Evolutionary conservation across 352 stramenopile genomes (phyloP).

Genomic region (Pythium monospermum): DNA sequence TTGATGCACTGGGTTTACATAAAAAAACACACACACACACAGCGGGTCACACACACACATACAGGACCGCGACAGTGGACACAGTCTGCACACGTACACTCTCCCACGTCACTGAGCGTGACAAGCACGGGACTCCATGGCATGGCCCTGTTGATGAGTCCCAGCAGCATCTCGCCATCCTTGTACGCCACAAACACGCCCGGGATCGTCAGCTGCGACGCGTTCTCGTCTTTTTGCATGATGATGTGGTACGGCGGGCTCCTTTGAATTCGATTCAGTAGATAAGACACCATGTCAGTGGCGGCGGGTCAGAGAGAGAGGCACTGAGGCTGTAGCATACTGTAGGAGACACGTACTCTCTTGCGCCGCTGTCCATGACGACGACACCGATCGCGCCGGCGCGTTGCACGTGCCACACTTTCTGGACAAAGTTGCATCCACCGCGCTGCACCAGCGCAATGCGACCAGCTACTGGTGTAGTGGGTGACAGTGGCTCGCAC

Average conservation of each 20-base stretch:
- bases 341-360: too few species aligned
- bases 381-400: conserved; percentile 61
- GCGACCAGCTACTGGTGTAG: conserved; percentile 47
- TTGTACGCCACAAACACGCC: conserved; percentile 68
- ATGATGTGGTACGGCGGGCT: conserved; percentile 77
- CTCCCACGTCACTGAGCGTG: conserved; percentile 49
- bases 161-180: conserved; percentile 53
- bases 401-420: conserved; percentile 50
- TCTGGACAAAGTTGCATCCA: conserved; percentile 56
- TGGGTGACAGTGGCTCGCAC: conserved; percentile 41
- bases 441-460: conserved; percentile 74
- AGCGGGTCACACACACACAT: background rate
- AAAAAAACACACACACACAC: background rate
- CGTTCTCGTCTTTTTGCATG: conserved; percentile 81
- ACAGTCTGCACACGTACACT: conserved; percentile 33
- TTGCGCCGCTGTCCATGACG: conserved; percentile 61
- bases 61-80: background rate
- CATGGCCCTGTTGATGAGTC: conserved; percentile 25
- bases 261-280: too few species aligned
- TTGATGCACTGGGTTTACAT: conserved; percentile 33
- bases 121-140: conserved; percentile 59
- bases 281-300: too few species aligned
- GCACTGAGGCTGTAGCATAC: too few species aligned
- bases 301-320: too few species aligned
- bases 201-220: conserved; percentile 53